Base-by-base conservation (phyloP, 2,329 filamentous ascomycete species). In the Trichocomaceae sp. region DNA sequence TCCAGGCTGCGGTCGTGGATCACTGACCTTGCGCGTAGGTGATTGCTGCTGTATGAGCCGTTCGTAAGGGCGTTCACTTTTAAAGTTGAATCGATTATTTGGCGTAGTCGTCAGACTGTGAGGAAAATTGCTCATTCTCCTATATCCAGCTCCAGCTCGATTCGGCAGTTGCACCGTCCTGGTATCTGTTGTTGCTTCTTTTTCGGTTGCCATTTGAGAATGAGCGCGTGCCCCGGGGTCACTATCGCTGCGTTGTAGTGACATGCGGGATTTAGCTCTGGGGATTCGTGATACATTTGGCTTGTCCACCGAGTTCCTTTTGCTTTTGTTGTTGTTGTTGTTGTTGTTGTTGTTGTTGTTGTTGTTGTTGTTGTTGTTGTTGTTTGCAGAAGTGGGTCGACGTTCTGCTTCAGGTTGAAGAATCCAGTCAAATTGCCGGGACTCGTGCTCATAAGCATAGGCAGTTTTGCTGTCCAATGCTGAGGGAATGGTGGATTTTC, bases 11-110 rank as follows among this genome's bases (percentile, higher is more conserved):
- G 66, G 60, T 42, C 64, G 63, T 26, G 63, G 62, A n/a, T 64
- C 66, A 37, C 64, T 63, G 17, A 61, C 59, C 22, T 63, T 64
- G 15, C 69, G 66, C 22, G 69, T 71, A 20, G 70, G 70, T 31
- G 70, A 71, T 15, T 66, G 59, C 19, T 66, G 60, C 47, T 72
- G 69, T 23, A 58, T 56, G 13, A 71, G 59, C 44, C 69, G 65
- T 41, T 72, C 70, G 17, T 72, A 63, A 10, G 71, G 66, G 31
- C 69, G 70, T n/a, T 69, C 69, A 48, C 71, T 72, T 7, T 69
- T 69, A 4, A 69, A 70, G 47, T 70, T 72, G 51, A 72, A 72
- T 35, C 70, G 65, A 31, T 67, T 71, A 52, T 68, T 65, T 8
- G 70, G 69, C 1, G 69, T 72, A 33, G 63, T 62, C 5, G 65